Percentiles rank a stretch among this genome's conserved stretches.
Evolutionary conservation across 164 flowering plant genomes (phyloP).

Genomic region (Tetrastigma voinierianum): DNA sequence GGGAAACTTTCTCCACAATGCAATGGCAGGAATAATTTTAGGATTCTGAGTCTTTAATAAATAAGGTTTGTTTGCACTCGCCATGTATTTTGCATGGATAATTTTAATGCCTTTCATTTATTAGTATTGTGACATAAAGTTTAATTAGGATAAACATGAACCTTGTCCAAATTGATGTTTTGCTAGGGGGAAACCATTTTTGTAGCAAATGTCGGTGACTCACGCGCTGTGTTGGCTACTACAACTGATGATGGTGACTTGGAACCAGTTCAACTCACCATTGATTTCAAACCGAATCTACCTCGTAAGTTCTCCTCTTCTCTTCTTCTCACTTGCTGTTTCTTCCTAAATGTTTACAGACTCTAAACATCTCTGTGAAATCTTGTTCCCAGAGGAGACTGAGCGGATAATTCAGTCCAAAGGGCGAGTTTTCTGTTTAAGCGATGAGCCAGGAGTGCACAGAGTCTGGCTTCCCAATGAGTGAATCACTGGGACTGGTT

Average conservation of each 20-base stretch:
- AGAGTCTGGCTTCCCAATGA: slow-evolving; percentile 75
- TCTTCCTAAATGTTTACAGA: background rate
- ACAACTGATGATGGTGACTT: slow-evolving; percentile 75
- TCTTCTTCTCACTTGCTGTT: slow-evolving; percentile 15
- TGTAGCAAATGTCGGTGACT: slow-evolving; percentile 87
- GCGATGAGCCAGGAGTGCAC: slow-evolving; percentile 87
- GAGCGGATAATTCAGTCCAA: slow-evolving; percentile 66
- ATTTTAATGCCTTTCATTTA: too few relatives aligned
- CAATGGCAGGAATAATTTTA: too few relatives aligned
- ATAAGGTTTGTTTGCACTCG: too few relatives aligned
- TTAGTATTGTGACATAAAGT: background rate
- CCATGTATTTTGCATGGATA: too few relatives aligned
- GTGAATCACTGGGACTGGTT: slow-evolving; percentile 79
- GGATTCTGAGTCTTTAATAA: too few relatives aligned
- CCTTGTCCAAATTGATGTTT: slow-evolving; percentile 5
- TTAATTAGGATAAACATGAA: background rate
- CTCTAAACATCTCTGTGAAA: slow-evolving; percentile 6
- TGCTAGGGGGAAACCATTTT: slow-evolving; percentile 61
- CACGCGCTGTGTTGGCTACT: slow-evolving; percentile 86
- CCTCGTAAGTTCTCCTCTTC: slow-evolving; percentile 78
- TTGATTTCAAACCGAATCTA: slow-evolving; percentile 80
- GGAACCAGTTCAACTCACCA: slow-evolving; percentile 69
- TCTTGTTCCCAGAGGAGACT: slow-evolving; percentile 59
- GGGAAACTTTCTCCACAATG: too few relatives aligned
- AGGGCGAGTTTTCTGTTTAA: slow-evolving; percentile 68